Conservation (phyloP, 1,284 basidiomycete genomes). For the Microbotryomycetes sp. region DNA sequence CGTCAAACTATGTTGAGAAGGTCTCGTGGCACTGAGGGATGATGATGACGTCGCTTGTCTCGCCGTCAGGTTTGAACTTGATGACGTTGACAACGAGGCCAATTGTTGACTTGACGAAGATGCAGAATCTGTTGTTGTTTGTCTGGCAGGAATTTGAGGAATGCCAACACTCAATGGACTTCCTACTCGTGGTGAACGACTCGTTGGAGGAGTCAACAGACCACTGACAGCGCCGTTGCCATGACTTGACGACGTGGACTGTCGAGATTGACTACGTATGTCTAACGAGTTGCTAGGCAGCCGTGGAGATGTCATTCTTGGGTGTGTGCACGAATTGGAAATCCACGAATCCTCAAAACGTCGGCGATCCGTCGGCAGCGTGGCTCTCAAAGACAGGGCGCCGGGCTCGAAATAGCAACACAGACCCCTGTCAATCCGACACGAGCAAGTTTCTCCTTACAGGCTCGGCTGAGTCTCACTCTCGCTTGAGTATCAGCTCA, state of each 20-base stretch:
- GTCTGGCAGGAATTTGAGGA: background rate
- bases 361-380: too few species aligned
- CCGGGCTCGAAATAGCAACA: too few species aligned
- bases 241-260: background rate
- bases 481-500: too few species aligned
- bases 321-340: background rate
- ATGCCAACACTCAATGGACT: background rate
- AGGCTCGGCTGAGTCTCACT: too few species aligned
- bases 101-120: background rate
- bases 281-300: background rate
- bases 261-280: background rate
- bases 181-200: background rate
- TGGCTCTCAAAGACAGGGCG: too few species aligned
- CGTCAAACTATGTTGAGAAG: background rate
- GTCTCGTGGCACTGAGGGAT: background rate
- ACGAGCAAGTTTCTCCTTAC: too few species aligned
- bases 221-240: background rate
- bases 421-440: too few species aligned
- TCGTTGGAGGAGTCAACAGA: background rate
- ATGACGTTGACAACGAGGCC: too few species aligned
- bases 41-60: background rate
- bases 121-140: background rate
- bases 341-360: too few species aligned
- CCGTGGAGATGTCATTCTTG: background rate
- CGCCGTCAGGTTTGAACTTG: background rate